Base-by-base conservation (phyloP, 805 yeast species). In the Saturnispora serradocipensis region DNA sequence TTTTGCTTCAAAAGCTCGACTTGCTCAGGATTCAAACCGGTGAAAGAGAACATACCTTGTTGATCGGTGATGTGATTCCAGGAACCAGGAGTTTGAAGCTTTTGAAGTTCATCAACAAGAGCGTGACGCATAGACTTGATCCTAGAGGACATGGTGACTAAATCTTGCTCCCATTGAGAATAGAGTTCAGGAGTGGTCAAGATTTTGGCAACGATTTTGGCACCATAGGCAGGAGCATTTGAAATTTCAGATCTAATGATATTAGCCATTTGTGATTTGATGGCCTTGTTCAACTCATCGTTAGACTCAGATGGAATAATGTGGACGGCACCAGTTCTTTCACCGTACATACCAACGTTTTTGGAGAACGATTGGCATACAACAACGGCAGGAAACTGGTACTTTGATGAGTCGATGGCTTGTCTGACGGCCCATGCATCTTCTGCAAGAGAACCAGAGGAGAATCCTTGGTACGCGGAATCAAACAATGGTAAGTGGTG, bases 391-490 rank as follows among this genome's bases (percentile, higher is more conserved):
- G 91, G 90, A 57, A 75, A 66, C 38, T 74, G 71, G 51, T 71
- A 72, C 18, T 70, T 67, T 40, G 73, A 68, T 47, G 62, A 62
- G 49, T 71, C 65, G 49, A 84, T 74, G 56, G 88, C 89, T 48
- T 74, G 70, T 58, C 89, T 75, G 51, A 85, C 81, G 24, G 97
- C 88, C 73, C 78, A 87, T 8, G 95, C 91, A 62, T 91, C 99
- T 54, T 78, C 76, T 57, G 77, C 83, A 59, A 88, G 76, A 61
- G 85, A 81, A 51, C 98, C 98, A 43, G 90, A 78, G 28, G 98
- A 96, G 66, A 91, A 91, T 5, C 99, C 99, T 72, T 91, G 98
- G 75, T 93, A 91, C 22, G 98, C 98, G 55, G 89, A 81, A 71
- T 91, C 99, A 63, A 93, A 90, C 55, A 91, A 70, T 5, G 88